Base-by-base conservation (phyloP, 208 protist genomes). In the Trypanosoma scelopori region DNA sequence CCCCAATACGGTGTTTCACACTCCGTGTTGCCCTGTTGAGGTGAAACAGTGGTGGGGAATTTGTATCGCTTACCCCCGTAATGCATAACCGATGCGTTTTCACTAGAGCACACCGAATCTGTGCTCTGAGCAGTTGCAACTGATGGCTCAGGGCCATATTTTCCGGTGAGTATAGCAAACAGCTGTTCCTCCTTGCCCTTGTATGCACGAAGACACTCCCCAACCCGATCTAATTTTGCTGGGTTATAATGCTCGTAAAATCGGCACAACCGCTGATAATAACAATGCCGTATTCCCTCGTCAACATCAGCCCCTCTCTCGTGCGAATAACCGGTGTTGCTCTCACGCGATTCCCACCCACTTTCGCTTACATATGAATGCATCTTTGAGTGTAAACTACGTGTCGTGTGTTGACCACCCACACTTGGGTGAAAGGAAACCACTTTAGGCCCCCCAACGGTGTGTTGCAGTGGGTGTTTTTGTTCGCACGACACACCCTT, bases 171-270 rank as follows among this genome's bases (percentile, higher is more conserved):
- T 49, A 88, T 86, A 3, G 82, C 82, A 75, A 93, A 89, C 11
- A 93, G 70, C 25, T 89, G 77, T 47, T 90, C 79, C 39, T 93
- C 81, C 35, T 82, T 60, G 1, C 87, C 84, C 12, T 70, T 61
- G 46, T 88, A 84, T n/a, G 76, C 59, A 1, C 22, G 32, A 3
- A 91, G 52, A 32, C 82, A 79, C 35, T 88, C 78, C 20, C 78
- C 65, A 0, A 93, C 76, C 56, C 74, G 56, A 46, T 69, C 58
- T 25, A 91, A 51, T 49, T 93, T 93, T 32, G 79, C 55, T 5
- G 87, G 84, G 50, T 93, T 90, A 67, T 93, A 93, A 46, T 76
- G 74, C 55, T 80, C 67, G 60, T 93, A 93, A 55, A 93, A 93
- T 13, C 55, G 66, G 47, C 78, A 74, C n/a, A 93, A 65, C 16